Base-by-base conservation (phyloP, 768 basidiomycete species). In the Termitomyces sp. region DNA sequence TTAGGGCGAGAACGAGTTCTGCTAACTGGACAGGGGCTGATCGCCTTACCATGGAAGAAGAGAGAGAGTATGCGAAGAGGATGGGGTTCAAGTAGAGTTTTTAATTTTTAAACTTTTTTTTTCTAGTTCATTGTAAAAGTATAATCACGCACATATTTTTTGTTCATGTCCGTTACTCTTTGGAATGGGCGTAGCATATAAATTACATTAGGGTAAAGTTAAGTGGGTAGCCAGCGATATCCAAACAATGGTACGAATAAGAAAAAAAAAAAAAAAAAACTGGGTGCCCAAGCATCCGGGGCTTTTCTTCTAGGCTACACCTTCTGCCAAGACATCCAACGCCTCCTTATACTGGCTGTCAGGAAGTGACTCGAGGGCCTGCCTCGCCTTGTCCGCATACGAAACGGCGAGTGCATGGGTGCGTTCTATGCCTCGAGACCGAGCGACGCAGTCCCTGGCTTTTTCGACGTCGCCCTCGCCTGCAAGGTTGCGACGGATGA, bases 21-120 rank as follows among this genome's bases (percentile, higher is more conserved):
- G 96, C 96, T 34, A 97, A 97, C 67, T 98, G 96, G 96, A 80
- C 84, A 6, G 93, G 92, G n/a, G 72, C 87, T n/a, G 96, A 98
- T 71, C 78, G 84, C 24, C 72, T 98, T 62, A 95, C 92, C 15
- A 69, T 76, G 22, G 84, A 88, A 59, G 96, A 98, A 70, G 86
- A 95, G 71, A 73, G 77, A 55, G 90, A 93, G 59, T 98, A 98
- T 67, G 93, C 87, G 5, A 79, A 80, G 64, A 78, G 90, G 55
- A 98, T 98, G 96, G 94, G 95, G 7, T 98, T 83, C 70, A 79
- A 74, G 62, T 78, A 52, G 19, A n/a, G 43, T 32, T n/a, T n/a
- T n/a, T n/a, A n/a, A n/a, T n/a, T n/a, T n/a, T n/a, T n/a, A n/a
- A n/a, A n/a, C n/a, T n/a, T n/a, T n/a, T n/a, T n/a, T n/a, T n/a